These are phyloP conservation scores for Fragaria nilgerrensis DNA, from an alignment of 306 rosid genomes.

Conservation along the genomic window DNA sequence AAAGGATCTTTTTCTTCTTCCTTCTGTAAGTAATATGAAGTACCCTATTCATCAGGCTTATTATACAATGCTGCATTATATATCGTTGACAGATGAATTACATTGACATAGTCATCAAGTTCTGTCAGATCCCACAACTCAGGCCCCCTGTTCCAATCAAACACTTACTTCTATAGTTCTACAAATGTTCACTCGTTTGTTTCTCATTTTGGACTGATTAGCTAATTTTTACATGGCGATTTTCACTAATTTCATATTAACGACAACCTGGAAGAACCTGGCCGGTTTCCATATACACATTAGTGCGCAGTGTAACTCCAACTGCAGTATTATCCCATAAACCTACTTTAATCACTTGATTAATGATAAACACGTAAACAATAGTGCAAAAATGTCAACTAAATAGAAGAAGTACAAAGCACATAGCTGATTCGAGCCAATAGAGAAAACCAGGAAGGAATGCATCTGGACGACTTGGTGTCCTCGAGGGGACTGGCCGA, in stretches of 20 bases:
- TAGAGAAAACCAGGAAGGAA: neutral
- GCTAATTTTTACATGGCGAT: neutral
- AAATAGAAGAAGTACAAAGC: neutral
- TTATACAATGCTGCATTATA: neutral
- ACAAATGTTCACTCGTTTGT: neutral
- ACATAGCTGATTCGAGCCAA: neutral
- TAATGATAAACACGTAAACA: neutral
- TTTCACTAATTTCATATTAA: neutral
- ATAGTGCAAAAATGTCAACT: neutral
- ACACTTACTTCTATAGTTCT: neutral
- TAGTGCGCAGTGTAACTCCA: neutral
- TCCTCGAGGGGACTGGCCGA: neutral
- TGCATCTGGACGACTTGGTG: slow-evolving; percentile 6
- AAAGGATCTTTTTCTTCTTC: too few species aligned
- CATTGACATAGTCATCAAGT: neutral
- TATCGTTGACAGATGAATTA: neutral
- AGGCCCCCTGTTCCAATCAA: neutral
- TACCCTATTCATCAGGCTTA: neutral
- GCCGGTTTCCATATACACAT: neutral
- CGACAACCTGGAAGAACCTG: neutral
- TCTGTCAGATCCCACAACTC: neutral
- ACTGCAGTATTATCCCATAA: neutral
- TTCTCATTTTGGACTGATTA: neutral
- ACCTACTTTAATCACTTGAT: neutral
- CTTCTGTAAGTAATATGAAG: neutral